Evolutionary conservation across 1,284 basidiomycete species (phyloP).

Genomic region (Tremellales sp.): DNA sequence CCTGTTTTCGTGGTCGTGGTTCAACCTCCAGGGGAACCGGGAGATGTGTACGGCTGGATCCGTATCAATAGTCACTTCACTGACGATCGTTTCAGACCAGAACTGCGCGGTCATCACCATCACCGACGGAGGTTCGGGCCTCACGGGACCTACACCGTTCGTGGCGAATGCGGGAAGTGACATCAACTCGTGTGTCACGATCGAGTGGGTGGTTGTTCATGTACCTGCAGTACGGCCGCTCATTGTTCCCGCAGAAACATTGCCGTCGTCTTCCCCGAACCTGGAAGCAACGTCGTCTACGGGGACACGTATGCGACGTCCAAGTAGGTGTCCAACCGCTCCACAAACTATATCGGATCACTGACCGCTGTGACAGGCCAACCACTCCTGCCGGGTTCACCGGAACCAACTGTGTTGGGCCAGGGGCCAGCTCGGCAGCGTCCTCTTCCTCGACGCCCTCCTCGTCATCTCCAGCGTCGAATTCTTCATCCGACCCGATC

Average conservation of each 20-base stretch:
- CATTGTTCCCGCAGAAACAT: constrained; percentile 4
- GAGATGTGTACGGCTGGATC: constrained; percentile 33
- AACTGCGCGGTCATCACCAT: constrained; percentile 50
- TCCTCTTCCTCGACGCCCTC: too few relatives aligned
- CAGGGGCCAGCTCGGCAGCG: too few relatives aligned
- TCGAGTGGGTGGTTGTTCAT: too few relatives aligned
- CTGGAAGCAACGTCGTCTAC: constrained; percentile 33
- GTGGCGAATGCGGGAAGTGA: constrained; percentile 45
- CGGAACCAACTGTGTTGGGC: constrained; percentile 23
- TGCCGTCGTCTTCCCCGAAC: constrained; percentile 42
- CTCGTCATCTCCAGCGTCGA: not conserved
- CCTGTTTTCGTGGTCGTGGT: constrained; percentile 51
- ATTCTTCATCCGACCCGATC: too few relatives aligned
- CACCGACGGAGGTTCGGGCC: constrained; percentile 32
- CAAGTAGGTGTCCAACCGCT: too few relatives aligned
- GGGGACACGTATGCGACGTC: constrained; percentile 25
- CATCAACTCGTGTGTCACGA: constrained; percentile 40
- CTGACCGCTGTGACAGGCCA: too few relatives aligned
- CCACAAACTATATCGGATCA: too few relatives aligned
- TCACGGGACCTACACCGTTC: constrained; percentile 41
- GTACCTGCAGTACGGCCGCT: too few relatives aligned
- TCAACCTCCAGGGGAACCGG: constrained; percentile 46
- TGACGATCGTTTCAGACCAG: constrained; percentile 27
- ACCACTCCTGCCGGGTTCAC: constrained; percentile 17
- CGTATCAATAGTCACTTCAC: not conserved